Base-by-base conservation (phyloP, 192 early-diverging fungal genomes). In the Umbelopsis sp. region DNA sequence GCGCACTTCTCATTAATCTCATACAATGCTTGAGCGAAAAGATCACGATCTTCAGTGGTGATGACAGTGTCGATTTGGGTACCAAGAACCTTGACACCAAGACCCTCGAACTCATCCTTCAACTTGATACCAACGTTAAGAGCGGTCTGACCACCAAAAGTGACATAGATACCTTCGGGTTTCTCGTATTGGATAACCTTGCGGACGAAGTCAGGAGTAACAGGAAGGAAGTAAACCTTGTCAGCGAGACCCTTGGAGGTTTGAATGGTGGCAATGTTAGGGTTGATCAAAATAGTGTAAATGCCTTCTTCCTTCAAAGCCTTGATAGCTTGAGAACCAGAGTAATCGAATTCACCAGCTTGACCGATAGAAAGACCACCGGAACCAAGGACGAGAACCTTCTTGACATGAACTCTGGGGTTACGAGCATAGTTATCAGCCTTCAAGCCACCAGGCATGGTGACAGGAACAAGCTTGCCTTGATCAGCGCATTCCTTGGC, bases 181-280 rank as follows among this genome's bases (percentile, higher is more conserved):
- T 92, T 93, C 81, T 99, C 97, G 74, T 93, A 89, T 80, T 92
- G 82, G 76, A 98, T 95, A 43, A 99, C 96, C 83, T 98, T 95
- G 82, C 93, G 89, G 47, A 99, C 93, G 80, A 90, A 97, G 66
- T 97, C 95, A 45, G 95, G 90, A 6, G 94, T 97, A 21, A 97
- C 95, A 31, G 97, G 97, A 68, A 99, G 78, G 77, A 99, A 99
- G 83, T 99, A 99, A 41, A 97, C 95, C 76, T 94, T 95, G 86
- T 99, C 97, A 2, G 97, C 97, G 14, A 99, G 87, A 36, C 93
- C 96, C 82, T 95, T 91, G 9, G 95, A 96, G 9, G 97, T 99
- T 88, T 99, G 97, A 80, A 99, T 98, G 25, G 97, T 99, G 22
- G 97, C 97, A 81, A 99, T 99, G 87, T 99, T 99, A 66, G 97